Base-by-base conservation (phyloP, 2,329 filamentous ascomycete species). In the Nigrospora osmanthi region DNA sequence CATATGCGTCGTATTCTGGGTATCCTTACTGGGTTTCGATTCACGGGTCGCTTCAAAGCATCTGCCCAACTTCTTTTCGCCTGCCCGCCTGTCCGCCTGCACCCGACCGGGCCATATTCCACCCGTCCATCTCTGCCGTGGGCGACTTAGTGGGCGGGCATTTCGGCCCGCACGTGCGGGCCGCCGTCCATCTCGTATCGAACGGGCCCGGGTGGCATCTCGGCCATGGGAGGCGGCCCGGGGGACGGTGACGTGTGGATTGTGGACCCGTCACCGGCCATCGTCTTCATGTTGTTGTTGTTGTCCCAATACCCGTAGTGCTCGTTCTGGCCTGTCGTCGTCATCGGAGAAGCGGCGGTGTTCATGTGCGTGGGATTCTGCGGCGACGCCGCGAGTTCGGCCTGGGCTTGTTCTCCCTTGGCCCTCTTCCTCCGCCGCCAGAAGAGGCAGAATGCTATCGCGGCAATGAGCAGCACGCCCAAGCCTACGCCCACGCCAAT, bases 401-500 rank as follows among this genome's bases (percentile, higher is more conserved):
- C 6, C 31, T n/a, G 19, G 16, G 31, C 30, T 5, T 19, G 16
- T 14, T 16, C 36, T 6, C 11, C 2, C 7, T 12, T 17, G 2
- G 15, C 15, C 5, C 11, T 19, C 6, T 15, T 32, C 28, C 28
- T 32, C n/a, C 28, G 38, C n/a, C 47, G 30, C 36, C 48, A 40
- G 31, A 50, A 40, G 16, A 50, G 45, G 35, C 51, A 50, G 23
- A 44, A 12, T 1, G 40, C 47, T 2, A 44, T 16, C 0, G 45
- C 43, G 19, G 47, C 30, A 9, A 13, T 34, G 3, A 49, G 31
- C 9, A 51, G 45, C 35, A 47, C 38, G 11, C 45, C 32, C 17
- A 53, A 40, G 13, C 46, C 49, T 3, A 47, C 45, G 12, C 48
- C 48, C 13, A 53, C 45, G 15, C 48, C 52, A 30, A 52, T 51